Evolutionary conservation across 1,284 basidiomycete species (phyloP).

Genomic region (Pholiota adiposa): DNA sequence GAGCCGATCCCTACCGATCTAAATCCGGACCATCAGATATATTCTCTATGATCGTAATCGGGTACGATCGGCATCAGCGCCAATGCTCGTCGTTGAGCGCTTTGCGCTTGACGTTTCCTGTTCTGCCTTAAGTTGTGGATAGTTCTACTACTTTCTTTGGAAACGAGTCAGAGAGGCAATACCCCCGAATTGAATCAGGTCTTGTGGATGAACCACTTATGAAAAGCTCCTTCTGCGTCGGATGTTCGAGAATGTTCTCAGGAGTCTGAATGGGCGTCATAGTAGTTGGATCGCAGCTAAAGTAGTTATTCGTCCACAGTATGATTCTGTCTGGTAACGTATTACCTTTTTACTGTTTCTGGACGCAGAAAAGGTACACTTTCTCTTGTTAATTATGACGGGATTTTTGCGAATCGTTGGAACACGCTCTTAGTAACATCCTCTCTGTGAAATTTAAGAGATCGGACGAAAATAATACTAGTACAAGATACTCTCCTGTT

Average conservation of each 20-base stretch:
- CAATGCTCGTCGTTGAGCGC: not conserved
- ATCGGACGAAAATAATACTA: not conserved
- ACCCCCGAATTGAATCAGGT: not conserved
- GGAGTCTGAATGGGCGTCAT: not conserved
- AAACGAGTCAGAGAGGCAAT: not conserved
- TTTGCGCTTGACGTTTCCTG: not conserved
- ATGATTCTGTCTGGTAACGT: not conserved
- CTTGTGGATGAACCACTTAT: not conserved
- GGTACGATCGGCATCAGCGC: not conserved
- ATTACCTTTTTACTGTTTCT: too few species aligned
- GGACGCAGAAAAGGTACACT: too few species aligned
- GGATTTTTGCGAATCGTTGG: too few species aligned
- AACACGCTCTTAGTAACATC: too few species aligned
- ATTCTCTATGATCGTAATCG: not conserved
- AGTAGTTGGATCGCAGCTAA: too few species aligned
- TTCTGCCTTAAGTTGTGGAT: not conserved
- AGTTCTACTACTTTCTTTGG: not conserved
- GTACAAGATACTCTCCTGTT: not conserved
- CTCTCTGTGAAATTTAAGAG: too few species aligned
- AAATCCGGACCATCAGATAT: not conserved
- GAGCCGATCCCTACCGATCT: slow-evolving; percentile 3
- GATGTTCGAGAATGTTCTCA: slow-evolving; percentile 5
- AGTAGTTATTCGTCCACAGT: too few species aligned
- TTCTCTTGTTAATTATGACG: too few species aligned
- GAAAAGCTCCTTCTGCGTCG: not conserved